phyloP scores from a whole-genome alignment of 1,139 yeast genomes.

The Kluyveromyces sp. region DNA sequence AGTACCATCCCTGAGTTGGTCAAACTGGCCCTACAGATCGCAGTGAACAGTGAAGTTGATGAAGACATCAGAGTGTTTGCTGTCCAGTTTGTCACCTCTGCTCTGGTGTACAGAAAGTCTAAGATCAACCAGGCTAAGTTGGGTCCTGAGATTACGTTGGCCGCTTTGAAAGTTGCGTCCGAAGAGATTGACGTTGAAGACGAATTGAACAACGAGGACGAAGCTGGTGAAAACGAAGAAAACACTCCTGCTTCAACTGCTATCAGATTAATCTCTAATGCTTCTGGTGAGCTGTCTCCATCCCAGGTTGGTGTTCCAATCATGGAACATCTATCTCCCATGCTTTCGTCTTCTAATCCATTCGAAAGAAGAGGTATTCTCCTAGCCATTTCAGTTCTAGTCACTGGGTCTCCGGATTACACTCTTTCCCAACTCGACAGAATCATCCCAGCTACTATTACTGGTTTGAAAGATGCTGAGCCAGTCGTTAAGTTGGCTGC shows the following conservation, averaged over 20 bases:
- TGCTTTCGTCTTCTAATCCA: constrained; percentile 58
- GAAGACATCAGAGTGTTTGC: constrained; percentile 82
- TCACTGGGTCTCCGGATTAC: constrained; percentile 92
- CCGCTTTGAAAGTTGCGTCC: constrained; percentile 72
- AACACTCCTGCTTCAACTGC: constrained; percentile 74
- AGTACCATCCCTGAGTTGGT: constrained; percentile 65
- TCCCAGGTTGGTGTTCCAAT: constrained; percentile 82
- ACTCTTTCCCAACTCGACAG: constrained; percentile 68
- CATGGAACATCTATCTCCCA: constrained; percentile 56
- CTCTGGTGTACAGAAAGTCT: constrained; percentile 65
- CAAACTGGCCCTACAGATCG: constrained; percentile 68
- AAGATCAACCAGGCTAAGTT: constrained; percentile 56
- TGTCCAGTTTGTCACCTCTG: constrained; percentile 75
- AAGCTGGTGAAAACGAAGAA: constrained; percentile 89
- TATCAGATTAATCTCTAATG: constrained; percentile 68
- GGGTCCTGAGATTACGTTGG: constrained; percentile 71
- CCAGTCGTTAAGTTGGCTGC: constrained; percentile 81
- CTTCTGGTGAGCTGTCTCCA: constrained; percentile 84
- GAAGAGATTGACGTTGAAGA: constrained; percentile 71
- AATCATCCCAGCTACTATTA: constrained; percentile 63
- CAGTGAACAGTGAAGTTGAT: constrained; percentile 59
- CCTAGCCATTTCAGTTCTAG: constrained; percentile 73
- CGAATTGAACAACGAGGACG: constrained; percentile 71
- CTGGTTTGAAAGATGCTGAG: constrained; percentile 75
- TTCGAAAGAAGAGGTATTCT: constrained; percentile 86